A percentile compares a stretch with the other conserved stretches of the same genome.
phyloP scores from a whole-genome alignment of 345 rosid genomes.

The Arabidopsis suecica region DNA sequence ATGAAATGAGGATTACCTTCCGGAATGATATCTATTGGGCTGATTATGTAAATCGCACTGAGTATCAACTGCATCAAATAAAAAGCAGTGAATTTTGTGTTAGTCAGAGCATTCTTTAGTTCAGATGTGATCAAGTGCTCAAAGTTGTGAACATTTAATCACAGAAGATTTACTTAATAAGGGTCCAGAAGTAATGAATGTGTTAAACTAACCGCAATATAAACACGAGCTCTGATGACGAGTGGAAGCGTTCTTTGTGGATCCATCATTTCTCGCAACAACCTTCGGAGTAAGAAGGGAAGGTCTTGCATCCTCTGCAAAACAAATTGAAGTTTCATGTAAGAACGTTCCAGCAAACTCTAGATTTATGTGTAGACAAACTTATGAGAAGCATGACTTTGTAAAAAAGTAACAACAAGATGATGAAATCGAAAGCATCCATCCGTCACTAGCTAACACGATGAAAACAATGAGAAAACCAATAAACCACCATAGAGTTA shows the following conservation, averaged over 20 bases:
- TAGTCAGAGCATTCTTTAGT: background rate
- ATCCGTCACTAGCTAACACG: background rate
- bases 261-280: conserved; percentile 76
- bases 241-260: conserved; percentile 90
- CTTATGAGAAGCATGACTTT: background rate
- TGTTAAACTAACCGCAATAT: conserved; percentile 48
- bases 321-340: background rate
- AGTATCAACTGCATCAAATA: conserved; percentile 59
- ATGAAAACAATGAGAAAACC: background rate
- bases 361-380: background rate
- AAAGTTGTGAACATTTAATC: background rate
- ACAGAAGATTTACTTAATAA: background rate
- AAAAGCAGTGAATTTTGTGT: conserved; percentile 2
- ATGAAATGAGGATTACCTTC: conserved; percentile 59
- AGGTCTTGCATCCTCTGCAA: conserved; percentile 88
- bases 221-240: conserved; percentile 81
- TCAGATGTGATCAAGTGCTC: background rate
- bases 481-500: background rate
- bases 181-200: conserved; percentile 12
- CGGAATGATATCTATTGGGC: conserved; percentile 82
- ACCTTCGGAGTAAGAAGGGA: conserved; percentile 80
- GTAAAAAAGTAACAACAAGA: background rate
- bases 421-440: background rate
- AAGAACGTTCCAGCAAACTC: conserved; percentile 6
- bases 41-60: conserved; percentile 65